Evolutionary conservation across 768 basidiomycete species (phyloP), one percentile per base, ranked within the genome.

Genomic region (Psilocybe cubensis): DNA sequence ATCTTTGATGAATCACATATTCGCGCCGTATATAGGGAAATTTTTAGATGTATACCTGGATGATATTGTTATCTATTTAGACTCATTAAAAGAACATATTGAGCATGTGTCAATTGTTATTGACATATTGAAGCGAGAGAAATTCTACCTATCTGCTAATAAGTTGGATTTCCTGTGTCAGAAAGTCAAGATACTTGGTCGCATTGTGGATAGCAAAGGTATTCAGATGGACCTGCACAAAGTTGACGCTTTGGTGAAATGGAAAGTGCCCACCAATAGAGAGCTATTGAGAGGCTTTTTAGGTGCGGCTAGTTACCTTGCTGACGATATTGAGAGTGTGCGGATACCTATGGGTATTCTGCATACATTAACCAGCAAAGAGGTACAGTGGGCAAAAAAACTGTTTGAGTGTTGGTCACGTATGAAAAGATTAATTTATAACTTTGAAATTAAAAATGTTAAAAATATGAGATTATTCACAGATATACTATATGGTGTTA

Each of bases 1-100:
- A 52, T 58, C 72, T 0, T 46, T 82, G 0, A 80, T 80, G 77
- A 79, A 79, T 38, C 71, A 79, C 38, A 63, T 82, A 0, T 75
- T 74, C 44, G 42, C 59, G 0, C 33, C 58, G 1, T 68, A 69
- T 41, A 72, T 82, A 42, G 79, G 78, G 0, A 46, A 51, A 0
- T 74, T 78, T 44, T 69, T 77, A 58, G 71, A 78, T 52, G 67
- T 80, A 1, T 77, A 77, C 77, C 23, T 65, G 4, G 64, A 65
- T 18, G 64, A 65, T 33, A 63, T 65, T 24, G 55, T 80, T 2
- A 72, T 80, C 20, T 80, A 74, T 63, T 81, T 76, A 0, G 54
- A 79, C 6, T 61, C 69, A 0, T 29, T 75, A 0, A 70, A 68
- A 11, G 71, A 76, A 17, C 78, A 80, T 51, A 40, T 69, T 0